Evolutionary conservation across 148 eudicot genomes (phyloP).

Genomic region (Chenopodium quinoa): DNA sequence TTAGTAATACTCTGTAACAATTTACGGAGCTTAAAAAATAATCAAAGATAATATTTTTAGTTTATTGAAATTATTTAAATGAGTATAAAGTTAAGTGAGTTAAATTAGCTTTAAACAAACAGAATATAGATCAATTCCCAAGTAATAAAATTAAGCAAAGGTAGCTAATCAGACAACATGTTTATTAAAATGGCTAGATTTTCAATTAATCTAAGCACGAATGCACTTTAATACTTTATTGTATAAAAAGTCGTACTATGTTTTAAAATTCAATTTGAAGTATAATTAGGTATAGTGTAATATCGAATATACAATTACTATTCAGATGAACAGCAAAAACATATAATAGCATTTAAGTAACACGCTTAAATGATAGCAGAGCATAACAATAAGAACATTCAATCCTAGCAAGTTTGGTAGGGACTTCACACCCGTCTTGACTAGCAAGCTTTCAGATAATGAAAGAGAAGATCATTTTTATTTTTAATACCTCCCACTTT

Average conservation of each 20-base stretch:
- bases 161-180: not conserved
- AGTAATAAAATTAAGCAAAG: not conserved
- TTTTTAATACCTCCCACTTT: not conserved
- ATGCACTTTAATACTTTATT: constrained; percentile 1
- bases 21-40: no score
- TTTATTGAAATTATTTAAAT: no score
- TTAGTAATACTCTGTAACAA: no score
- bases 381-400: constrained; percentile 25
- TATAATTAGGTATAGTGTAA: not conserved
- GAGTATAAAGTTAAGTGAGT: no score
- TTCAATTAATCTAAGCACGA: not conserved
- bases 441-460: constrained; percentile 15
- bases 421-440: constrained; percentile 17
- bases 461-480: not conserved
- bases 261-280: not conserved
- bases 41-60: no score
- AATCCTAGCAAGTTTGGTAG: constrained; percentile 10
- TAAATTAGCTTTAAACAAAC: not conserved
- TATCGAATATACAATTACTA: constrained; percentile 12
- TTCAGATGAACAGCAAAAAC: constrained; percentile 5
- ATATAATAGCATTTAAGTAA: constrained; percentile 14
- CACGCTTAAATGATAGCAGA: constrained; percentile 16
- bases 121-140: not conserved
- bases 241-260: not conserved
- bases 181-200: not conserved